Conservation (phyloP, 352 stramenopile genomes). For the Phytophthora citrophthora region DNA sequence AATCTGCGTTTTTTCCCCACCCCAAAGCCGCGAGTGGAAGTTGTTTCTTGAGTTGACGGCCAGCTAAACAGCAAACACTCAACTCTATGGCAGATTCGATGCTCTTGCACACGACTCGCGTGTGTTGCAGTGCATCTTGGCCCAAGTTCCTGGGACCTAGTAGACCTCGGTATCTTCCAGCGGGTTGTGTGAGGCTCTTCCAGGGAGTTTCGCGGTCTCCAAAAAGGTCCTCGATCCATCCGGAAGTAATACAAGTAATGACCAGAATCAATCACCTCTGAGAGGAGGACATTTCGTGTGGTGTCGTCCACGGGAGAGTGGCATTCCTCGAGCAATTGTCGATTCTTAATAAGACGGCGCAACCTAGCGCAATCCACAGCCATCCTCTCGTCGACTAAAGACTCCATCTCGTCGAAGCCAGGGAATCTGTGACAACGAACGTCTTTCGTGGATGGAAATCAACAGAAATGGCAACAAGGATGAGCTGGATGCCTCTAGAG, state of each 20-base stretch:
- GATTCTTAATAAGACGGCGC: no score
- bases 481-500: background rate
- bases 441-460: conserved; percentile 13
- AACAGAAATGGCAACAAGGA: background rate
- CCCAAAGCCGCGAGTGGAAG: conserved; percentile 6
- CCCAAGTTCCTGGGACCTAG: no score
- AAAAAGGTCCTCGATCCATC: conserved; percentile 3
- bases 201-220: background rate
- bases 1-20: conserved; percentile 11
- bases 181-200: conserved; percentile 21
- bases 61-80: background rate
- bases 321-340: background rate
- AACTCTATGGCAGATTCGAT: conserved; percentile 12
- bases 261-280: conserved; percentile 18
- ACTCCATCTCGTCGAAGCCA: conserved; percentile 7
- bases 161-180: conserved; percentile 20
- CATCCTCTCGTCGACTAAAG: conserved; percentile 1
- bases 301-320: conserved; percentile 6
- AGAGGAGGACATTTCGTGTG: no score
- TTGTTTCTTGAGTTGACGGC: background rate
- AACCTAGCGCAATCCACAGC: conserved; percentile 14
- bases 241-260: conserved; percentile 11
- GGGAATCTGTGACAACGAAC: conserved; percentile 16
- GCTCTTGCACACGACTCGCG: background rate
- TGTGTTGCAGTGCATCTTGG: no score